phyloP scores from a whole-genome alignment of 2,329 filamentous ascomycete species.

The Apiospora sp. region DNA sequence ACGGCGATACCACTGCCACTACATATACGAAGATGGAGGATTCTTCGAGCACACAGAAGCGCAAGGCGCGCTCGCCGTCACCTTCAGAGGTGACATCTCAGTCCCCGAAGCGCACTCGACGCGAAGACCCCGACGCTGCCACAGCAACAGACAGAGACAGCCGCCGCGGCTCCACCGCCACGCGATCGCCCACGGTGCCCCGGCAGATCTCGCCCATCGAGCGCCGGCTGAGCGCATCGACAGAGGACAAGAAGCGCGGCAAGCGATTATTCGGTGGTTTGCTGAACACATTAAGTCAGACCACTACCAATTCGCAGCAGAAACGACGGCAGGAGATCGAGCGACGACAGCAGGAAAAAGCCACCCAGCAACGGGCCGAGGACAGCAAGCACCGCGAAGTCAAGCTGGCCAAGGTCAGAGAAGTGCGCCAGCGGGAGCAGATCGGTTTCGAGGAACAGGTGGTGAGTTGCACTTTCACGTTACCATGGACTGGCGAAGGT shows the following conservation, averaged over 20 bases:
- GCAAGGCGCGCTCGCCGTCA: conserved; percentile 40
- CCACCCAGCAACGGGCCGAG: conserved; percentile 75
- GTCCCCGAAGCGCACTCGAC: conserved; percentile 39
- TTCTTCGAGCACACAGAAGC: conserved; percentile 38
- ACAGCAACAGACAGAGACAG: conserved; percentile 29
- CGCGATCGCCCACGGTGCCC: neutral
- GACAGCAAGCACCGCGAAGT: conserved; percentile 73
- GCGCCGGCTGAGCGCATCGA: conserved; percentile 54
- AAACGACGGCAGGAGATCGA: conserved; percentile 82
- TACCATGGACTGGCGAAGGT: neutral
- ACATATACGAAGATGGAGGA: conserved; percentile 31
- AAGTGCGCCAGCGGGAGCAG: conserved; percentile 72
- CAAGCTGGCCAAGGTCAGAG: conserved; percentile 68
- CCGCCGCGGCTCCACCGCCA: conserved; percentile 24
- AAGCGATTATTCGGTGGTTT: conserved; percentile 87
- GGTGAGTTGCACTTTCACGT: conserved; percentile 59
- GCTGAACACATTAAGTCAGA: conserved; percentile 80
- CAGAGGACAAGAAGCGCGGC: conserved; percentile 83
- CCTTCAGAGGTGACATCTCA: conserved; percentile 31
- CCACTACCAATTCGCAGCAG: conserved; percentile 67
- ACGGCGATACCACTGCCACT: conserved; percentile 28
- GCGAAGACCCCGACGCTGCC: conserved; percentile 31
- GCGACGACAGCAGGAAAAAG: conserved; percentile 79
- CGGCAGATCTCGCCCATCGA: conserved; percentile 33
- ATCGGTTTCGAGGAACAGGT: conserved; percentile 77